Evolutionary conservation across 2,329 filamentous ascomycete genomes (phyloP).

Genomic region (Aspergillus ochraceoroseus): DNA sequence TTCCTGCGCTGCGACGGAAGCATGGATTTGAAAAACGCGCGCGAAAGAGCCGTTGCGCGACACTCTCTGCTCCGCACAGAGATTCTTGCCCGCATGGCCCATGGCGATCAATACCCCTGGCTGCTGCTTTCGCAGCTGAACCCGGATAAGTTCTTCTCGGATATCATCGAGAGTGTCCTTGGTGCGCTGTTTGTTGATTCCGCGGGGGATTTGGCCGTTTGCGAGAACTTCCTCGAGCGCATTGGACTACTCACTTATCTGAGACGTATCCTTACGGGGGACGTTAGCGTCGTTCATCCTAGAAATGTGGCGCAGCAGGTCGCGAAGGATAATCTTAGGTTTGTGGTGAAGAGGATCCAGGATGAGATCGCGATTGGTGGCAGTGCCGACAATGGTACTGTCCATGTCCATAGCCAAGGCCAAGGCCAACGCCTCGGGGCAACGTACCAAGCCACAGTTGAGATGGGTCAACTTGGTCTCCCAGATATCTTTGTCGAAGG

Average conservation of each 20-base stretch:
- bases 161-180: conserved; percentile 73
- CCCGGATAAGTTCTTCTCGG: conserved; percentile 73
- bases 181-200: conserved; percentile 82
- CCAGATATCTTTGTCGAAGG: conserved; percentile 22
- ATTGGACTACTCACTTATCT: conserved; percentile 64
- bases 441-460: conserved; percentile 23
- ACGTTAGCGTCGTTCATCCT: conserved; percentile 55
- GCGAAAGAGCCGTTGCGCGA: conserved; percentile 38
- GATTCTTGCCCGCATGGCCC: conserved; percentile 50
- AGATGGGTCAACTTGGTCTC: conserved; percentile 11
- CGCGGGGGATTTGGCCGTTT: conserved; percentile 55
- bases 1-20: conserved; percentile 55
- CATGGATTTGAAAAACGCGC: conserved; percentile 14
- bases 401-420: no score
- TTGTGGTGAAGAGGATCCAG: conserved; percentile 18
- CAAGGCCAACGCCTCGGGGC: no score
- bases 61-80: conserved; percentile 45
- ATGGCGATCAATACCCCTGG: conserved; percentile 67
- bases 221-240: conserved; percentile 55
- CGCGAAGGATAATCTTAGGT: conserved; percentile 34
- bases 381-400: no score
- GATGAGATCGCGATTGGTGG: conserved; percentile 6
- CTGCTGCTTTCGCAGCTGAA: conserved; percentile 59
- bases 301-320: conserved; percentile 65
- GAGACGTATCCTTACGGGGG: conserved; percentile 53